phyloP scores from a whole-genome alignment of 2,329 filamentous ascomycete species.

The Hypomyces perniciosus region DNA sequence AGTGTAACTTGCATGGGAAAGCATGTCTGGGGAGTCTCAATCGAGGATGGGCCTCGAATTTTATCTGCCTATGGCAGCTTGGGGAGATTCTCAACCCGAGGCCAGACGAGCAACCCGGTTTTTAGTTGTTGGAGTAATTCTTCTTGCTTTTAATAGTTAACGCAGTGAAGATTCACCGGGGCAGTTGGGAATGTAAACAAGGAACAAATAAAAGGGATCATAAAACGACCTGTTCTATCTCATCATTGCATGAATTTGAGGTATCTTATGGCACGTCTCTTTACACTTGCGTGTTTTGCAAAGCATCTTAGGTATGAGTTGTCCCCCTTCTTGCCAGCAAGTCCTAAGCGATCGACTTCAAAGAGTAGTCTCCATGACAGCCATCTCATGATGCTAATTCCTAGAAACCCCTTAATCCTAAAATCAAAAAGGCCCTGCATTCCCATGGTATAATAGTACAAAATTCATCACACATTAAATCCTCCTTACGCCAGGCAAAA shows the following conservation, averaged over 20 bases:
- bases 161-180: neutral
- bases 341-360: neutral
- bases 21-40: neutral
- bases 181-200: neutral
- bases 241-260: no score
- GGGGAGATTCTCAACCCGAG: no score
- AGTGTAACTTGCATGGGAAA: neutral
- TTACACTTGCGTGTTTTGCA: no score
- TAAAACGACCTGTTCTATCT: no score
- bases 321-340: neutral
- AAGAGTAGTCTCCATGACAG: neutral
- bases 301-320: no score
- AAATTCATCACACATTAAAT: neutral
- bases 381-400: neutral
- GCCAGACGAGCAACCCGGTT: neutral
- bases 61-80: no score
- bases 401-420: no score
- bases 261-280: no score
- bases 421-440: neutral
- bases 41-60: no score
- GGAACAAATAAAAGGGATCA: no score
- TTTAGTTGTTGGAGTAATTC: neutral
- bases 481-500: neutral
- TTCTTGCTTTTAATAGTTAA: neutral
- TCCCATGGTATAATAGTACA: neutral